Evolutionary conservation across 495 filamentous ascomycete genomes (phyloP).

Genomic region (Bathelium albidoporum): DNA sequence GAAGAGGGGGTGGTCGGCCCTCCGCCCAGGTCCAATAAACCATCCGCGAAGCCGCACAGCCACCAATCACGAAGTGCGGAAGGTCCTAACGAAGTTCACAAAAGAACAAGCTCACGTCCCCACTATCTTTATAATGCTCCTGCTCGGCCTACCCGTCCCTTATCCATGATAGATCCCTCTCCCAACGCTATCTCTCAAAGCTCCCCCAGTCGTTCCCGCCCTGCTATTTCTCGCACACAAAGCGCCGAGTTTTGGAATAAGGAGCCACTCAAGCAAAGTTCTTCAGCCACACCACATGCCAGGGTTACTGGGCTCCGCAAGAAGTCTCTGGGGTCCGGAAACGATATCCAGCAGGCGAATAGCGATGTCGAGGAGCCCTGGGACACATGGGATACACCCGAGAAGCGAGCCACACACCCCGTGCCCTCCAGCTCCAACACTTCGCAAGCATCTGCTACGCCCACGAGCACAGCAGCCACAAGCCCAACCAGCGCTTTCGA

Average conservation of each 20-base stretch:
- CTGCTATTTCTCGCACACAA: not conserved
- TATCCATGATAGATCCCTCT: not conserved
- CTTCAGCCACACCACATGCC: not conserved
- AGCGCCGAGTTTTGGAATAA: not conserved
- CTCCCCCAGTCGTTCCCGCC: not conserved
- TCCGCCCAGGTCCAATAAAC: slow-evolving; percentile 20
- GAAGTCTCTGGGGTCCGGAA: not conserved
- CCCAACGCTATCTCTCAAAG: not conserved
- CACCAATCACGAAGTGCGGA: not conserved
- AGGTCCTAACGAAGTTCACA: slow-evolving; percentile 38
- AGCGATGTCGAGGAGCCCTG: not conserved
- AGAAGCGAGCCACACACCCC: not conserved
- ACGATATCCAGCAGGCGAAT: not conserved
- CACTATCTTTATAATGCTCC: not conserved
- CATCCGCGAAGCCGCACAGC: not conserved
- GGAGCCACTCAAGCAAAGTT: not conserved
- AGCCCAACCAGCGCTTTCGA: slow-evolving; percentile 18
- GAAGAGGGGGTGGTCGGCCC: slow-evolving; percentile 69
- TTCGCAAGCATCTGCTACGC: not conserved
- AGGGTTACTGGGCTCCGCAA: not conserved
- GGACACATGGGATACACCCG: not conserved
- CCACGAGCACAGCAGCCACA: not conserved
- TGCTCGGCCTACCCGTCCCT: not conserved
- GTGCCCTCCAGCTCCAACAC: not conserved
- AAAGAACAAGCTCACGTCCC: slow-evolving; percentile 10